Evolutionary conservation across 208 protist genomes (phyloP).

Genomic region (Balamuthia mandrillaris): DNA sequence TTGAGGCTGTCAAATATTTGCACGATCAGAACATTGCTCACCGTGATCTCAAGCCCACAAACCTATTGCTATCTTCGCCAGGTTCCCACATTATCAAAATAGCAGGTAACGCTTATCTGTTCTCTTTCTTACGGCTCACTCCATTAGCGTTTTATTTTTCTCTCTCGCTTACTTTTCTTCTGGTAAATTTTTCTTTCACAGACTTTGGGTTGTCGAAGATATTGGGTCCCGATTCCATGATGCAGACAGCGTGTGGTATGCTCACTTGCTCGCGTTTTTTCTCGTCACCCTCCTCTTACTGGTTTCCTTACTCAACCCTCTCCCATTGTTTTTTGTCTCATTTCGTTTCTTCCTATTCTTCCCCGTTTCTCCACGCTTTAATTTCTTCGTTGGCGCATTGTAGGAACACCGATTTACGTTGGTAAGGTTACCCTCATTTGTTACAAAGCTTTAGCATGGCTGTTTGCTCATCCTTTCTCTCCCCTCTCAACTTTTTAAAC

Average conservation of each 20-base stretch:
- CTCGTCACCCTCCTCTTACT: background rate
- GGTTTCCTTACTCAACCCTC: background rate
- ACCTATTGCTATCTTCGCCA: background rate
- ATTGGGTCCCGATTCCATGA: slow-evolving; percentile 49
- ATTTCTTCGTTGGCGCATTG: background rate
- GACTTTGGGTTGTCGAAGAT: slow-evolving; percentile 69
- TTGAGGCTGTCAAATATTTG: slow-evolving; percentile 55
- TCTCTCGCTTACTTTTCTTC: slow-evolving; percentile 42
- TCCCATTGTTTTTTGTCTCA: background rate
- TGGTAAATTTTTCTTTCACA: slow-evolving; percentile 49
- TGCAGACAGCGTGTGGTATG: slow-evolving; percentile 64
- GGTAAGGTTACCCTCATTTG: slow-evolving; percentile 3
- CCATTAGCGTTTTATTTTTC: background rate
- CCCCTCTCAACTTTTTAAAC: too few relatives aligned
- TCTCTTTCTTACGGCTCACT: background rate
- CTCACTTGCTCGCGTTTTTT: too few relatives aligned
- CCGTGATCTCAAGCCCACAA: slow-evolving; percentile 55
- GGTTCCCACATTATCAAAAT: background rate
- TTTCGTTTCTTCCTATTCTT: background rate
- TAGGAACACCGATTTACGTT: slow-evolving; percentile 67
- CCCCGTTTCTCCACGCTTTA: background rate
- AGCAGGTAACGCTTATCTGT: too few relatives aligned
- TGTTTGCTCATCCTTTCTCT: too few relatives aligned
- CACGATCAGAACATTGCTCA: slow-evolving; percentile 58
- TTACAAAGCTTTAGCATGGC: too few relatives aligned